Conservation (phyloP, 176 grass and related monocot genomes). For the Luzula sylvatica region DNA sequence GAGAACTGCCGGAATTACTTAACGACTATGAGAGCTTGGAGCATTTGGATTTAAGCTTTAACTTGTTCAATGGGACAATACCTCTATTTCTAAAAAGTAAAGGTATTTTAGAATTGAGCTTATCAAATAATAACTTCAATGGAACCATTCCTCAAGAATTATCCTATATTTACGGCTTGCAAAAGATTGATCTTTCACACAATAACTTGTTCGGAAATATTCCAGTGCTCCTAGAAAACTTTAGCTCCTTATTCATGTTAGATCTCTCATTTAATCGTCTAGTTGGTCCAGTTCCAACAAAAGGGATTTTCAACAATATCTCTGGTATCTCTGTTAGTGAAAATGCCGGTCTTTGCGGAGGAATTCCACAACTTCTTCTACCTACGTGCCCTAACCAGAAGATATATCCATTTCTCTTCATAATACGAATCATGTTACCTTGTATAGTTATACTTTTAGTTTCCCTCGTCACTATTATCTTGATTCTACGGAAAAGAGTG, state of each 20-base stretch:
- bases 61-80: conserved; percentile 11
- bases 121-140: not conserved
- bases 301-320: conserved; percentile 10
- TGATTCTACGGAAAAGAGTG: conserved; percentile 7
- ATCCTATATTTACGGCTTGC: not conserved
- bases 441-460: not conserved
- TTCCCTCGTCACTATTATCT: not conserved
- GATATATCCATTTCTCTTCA: not conserved
- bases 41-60: not conserved
- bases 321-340: not conserved
- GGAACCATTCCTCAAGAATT: conserved; percentile 11
- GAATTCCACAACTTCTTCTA: conserved; percentile 4
- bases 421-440: conserved; percentile 19
- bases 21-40: conserved; percentile 6
- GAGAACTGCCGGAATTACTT: conserved; percentile 15
- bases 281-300: conserved; percentile 21
- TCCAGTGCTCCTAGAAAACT: conserved; percentile 12
- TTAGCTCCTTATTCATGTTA: conserved; percentile 2
- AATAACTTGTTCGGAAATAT: conserved; percentile 17
- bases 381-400: conserved; percentile 10
- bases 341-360: conserved; percentile 22
- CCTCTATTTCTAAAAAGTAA: conserved; percentile 1
- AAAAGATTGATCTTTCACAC: conserved; percentile 5
- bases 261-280: conserved; percentile 38
- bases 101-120: not conserved